Conservation (phyloP, 1,284 basidiomycete species). For the Moesziomyces sp. region DNA sequence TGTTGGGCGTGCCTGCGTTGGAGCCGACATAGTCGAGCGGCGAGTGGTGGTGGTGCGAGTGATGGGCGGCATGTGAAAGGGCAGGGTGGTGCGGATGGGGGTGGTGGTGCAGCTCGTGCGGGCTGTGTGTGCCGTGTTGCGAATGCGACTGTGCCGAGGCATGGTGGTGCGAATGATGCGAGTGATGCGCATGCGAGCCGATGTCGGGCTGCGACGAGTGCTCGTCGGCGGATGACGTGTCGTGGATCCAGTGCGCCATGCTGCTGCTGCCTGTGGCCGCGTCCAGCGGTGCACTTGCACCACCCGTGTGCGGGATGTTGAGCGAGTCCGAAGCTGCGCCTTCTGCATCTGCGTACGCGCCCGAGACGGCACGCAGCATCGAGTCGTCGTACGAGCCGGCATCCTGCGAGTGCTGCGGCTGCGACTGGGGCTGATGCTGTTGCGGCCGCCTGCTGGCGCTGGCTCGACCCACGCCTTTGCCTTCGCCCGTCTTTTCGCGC, state of each 20-base stretch:
- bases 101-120: conserved; percentile 27
- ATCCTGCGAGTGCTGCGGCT: background rate
- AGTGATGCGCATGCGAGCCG: conserved; percentile 13
- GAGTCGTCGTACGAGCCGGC: conserved; percentile 9
- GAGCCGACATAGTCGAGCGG: conserved; percentile 37
- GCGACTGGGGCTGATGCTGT: background rate
- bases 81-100: conserved; percentile 14
- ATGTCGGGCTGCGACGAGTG: conserved; percentile 34
- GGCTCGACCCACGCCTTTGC: conserved; percentile 24
- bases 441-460: conserved; percentile 22
- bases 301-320: conserved; percentile 28
- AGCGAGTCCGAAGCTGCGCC: conserved; percentile 18
- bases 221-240: conserved; percentile 24
- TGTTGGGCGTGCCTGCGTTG: conserved; percentile 32
- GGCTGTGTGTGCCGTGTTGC: conserved; percentile 3
- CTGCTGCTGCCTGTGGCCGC: conserved; percentile 5
- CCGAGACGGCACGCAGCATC: conserved; percentile 11
- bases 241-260: conserved; percentile 46
- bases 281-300: conserved; percentile 8
- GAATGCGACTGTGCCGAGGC: conserved; percentile 9
- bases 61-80: conserved; percentile 10
- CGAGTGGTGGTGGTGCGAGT: conserved; percentile 38
- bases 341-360: conserved; percentile 19
- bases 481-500: conserved; percentile 47
- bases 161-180: conserved; percentile 26